Evolutionary conservation across 208 protist species (phyloP), one percentile per base, ranked within the genome.

Genomic region (Leishmania braziliensis): DNA sequence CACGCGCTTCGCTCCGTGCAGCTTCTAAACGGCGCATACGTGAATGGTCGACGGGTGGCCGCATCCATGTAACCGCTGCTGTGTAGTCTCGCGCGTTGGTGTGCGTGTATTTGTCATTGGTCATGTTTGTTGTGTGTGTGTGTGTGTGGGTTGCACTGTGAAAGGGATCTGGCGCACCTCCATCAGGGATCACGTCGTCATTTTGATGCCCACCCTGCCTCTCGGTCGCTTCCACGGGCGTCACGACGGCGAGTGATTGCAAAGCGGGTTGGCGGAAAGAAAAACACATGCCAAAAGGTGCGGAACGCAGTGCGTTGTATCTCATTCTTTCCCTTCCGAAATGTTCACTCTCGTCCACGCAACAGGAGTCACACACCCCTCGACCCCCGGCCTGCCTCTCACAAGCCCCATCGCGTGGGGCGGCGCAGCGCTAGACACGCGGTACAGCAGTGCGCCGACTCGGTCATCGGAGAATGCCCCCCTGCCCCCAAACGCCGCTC

Each of bases 21-120:
- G 65, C 71, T 86, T 70, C 70, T 97, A 29, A 89, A 97, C 62
- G 93, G 93, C 6, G 90, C 88, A n/a, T 86, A 80, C 72, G 48
- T 97, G 20, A 97, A 97, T 71, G 93, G 93, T 0, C 86, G 86
- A 36, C 79, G 83, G n/a, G 86, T 96, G 14, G 84, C 83, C 20
- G 93, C 93, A 9, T 86, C 88, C 14, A 76, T 93, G 83, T 88
- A 81, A 68, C 29, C 29, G 10, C n/a, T 58, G 26, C 23, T 58
- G 71, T 56, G 71, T 29, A 6, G 14, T 8, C 51, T 23, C 51
- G 46, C 3, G 48, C 10, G 43, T 75, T 33, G 10, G 51, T 76
- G 26, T 63, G 72, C n/a, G 70, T 54, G 5, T 20, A 29, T 29
- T 8, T 63, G 18, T n/a, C 23, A 63, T 63, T 63, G 5, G n/a